Conservation (phyloP, 1,284 basidiomycete species). For the Ceratobasidium sp. region DNA sequence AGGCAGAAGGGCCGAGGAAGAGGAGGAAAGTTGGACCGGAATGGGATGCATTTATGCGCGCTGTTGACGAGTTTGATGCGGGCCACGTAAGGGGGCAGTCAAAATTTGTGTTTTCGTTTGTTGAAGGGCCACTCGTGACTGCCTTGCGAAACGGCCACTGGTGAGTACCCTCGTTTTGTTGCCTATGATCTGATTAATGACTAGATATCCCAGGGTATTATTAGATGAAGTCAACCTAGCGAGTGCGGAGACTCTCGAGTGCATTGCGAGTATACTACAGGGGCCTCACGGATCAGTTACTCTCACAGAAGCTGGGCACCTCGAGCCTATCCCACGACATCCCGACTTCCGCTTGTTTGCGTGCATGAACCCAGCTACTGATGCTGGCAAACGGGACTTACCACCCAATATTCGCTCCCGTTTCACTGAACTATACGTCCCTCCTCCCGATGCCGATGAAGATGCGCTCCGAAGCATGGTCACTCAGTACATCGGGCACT, state of each 20-base stretch:
- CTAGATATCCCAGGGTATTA: slow-evolving; percentile 71
- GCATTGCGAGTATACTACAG: slow-evolving; percentile 86
- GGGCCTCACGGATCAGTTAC: slow-evolving; percentile 90
- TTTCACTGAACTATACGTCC: slow-evolving; percentile 96
- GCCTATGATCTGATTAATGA: not conserved
- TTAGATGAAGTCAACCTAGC: slow-evolving; percentile 98
- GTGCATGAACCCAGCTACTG: slow-evolving; percentile 99
- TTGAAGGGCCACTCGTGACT: slow-evolving; percentile 96
- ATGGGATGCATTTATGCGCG: slow-evolving; percentile 80
- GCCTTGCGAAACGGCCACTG: slow-evolving; percentile 92
- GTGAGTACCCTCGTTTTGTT: slow-evolving; percentile 60
- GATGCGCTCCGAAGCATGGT: slow-evolving; percentile 92
- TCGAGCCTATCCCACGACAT: slow-evolving; percentile 91
- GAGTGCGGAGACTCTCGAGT: slow-evolving; percentile 94
- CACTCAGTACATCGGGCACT: slow-evolving; percentile 88
- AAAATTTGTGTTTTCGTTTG: slow-evolving; percentile 92
- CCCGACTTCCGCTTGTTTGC: slow-evolving; percentile 96
- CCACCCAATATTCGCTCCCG: slow-evolving; percentile 89
- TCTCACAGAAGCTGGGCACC: slow-evolving; percentile 91
- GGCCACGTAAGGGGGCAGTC: slow-evolving; percentile 86
- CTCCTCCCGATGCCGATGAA: slow-evolving; percentile 90
- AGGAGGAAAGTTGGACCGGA: slow-evolving; percentile 54
- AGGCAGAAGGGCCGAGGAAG: slow-evolving; percentile 51
- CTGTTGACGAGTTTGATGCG: slow-evolving; percentile 84
- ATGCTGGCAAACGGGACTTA: slow-evolving; percentile 98